Evolutionary conservation across 306 rosid genomes (phyloP).

Genomic region (Trifolium fragiferum): DNA sequence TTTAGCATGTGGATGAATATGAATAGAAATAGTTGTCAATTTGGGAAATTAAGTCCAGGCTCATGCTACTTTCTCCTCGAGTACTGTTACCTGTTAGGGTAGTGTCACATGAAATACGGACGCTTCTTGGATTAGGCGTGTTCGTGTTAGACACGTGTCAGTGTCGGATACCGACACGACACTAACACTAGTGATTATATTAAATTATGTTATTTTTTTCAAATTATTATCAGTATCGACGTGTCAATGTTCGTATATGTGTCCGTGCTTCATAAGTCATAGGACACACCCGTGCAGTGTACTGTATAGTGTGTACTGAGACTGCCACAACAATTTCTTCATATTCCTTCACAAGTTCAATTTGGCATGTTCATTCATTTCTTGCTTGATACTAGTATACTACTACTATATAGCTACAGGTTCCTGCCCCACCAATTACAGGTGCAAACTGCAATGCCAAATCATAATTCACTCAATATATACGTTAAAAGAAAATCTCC

Average conservation of each 20-base stretch:
- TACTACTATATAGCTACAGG: constrained; percentile 9
- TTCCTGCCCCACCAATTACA: constrained; percentile 30
- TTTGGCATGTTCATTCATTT: constrained; percentile 17
- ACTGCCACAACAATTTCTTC: not conserved
- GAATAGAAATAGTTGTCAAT: constrained; percentile 15
- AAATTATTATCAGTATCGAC: too few relatives aligned
- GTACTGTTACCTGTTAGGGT: not conserved
- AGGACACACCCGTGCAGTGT: not conserved
- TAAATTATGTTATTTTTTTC: too few relatives aligned
- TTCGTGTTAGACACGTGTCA: too few relatives aligned
- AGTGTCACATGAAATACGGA: too few relatives aligned
- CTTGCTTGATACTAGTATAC: constrained; percentile 6
- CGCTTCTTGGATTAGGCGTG: too few relatives aligned
- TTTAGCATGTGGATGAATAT: too few relatives aligned
- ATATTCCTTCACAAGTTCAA: constrained; percentile 22
- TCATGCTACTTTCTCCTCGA: constrained; percentile 9
- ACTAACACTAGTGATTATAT: too few relatives aligned
- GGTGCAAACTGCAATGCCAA: not conserved
- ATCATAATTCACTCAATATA: constrained; percentile 14
- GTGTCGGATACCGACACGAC: too few relatives aligned
- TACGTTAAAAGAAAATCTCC: constrained; percentile 9
- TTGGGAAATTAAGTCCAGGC: constrained; percentile 3
- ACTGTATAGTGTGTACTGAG: constrained; percentile 20
- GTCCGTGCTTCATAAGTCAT: too few relatives aligned
- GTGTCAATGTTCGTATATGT: too few relatives aligned